Conservation (phyloP, 805 yeast genomes). For the Candida loeiensis region DNA sequence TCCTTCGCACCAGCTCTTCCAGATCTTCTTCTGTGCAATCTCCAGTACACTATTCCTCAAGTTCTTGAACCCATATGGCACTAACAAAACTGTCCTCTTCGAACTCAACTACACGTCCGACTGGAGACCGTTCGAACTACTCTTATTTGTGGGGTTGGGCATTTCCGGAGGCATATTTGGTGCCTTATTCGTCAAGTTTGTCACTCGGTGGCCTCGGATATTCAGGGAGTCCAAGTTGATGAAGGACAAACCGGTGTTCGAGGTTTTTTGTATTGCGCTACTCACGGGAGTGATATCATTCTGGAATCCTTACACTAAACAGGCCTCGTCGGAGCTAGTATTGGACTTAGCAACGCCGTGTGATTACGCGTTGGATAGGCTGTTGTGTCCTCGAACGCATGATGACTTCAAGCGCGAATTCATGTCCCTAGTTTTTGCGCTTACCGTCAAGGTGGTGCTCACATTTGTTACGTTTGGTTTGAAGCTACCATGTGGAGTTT, state of each 20-base stretch:
- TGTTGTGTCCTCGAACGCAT: conserved; percentile 28
- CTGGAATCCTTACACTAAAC: conserved; percentile 47
- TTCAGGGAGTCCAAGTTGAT: conserved; percentile 34
- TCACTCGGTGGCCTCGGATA: conserved; percentile 42
- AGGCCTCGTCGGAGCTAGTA: conserved; percentile 48
- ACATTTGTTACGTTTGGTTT: conserved; percentile 56
- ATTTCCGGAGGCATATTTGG: conserved; percentile 54
- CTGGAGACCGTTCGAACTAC: conserved; percentile 49
- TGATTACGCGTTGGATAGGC: conserved; percentile 21
- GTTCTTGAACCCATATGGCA: conserved; percentile 55
- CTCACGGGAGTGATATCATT: conserved; percentile 47
- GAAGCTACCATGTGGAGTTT: conserved; percentile 58
- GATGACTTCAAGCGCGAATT: conserved; percentile 30
- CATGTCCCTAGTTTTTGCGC: conserved; percentile 35
- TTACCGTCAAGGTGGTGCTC: conserved; percentile 41
- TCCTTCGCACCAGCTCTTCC: conserved; percentile 52
- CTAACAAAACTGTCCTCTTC: conserved; percentile 55
- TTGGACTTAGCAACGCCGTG: conserved; percentile 52
- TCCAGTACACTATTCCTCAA: conserved; percentile 49
- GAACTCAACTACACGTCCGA: conserved; percentile 49
- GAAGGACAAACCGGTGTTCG: conserved; percentile 38
- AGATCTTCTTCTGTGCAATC: conserved; percentile 55
- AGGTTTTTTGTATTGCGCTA: conserved; percentile 43
- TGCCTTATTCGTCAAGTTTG: conserved; percentile 46
- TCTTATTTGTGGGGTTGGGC: conserved; percentile 46